Evolutionary conservation across 148 eudicot genomes (phyloP).

Genomic region (Rheum nobile): DNA sequence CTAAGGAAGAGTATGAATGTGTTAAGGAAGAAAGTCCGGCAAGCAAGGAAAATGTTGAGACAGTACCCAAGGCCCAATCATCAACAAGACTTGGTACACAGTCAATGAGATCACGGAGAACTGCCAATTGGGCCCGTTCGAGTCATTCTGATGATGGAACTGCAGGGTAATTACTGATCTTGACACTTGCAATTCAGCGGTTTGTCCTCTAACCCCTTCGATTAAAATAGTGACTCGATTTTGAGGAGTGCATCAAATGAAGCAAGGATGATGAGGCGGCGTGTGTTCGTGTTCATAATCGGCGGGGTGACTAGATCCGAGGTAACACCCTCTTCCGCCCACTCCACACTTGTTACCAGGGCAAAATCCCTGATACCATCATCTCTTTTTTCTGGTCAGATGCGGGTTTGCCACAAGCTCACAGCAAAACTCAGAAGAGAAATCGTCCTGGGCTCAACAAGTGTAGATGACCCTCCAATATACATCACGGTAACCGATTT

Average conservation of each 20-base stretch:
- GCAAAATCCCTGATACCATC: not conserved
- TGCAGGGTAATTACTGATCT: slow-evolving; percentile 54
- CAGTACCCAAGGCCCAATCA: slow-evolving; percentile 13
- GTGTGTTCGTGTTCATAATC: slow-evolving; percentile 71
- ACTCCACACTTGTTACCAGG: not conserved
- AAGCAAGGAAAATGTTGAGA: slow-evolving; percentile 17
- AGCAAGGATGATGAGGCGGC: slow-evolving; percentile 77
- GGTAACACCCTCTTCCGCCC: slow-evolving; percentile 35
- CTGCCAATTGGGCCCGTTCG: slow-evolving; percentile 81
- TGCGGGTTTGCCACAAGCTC: slow-evolving; percentile 92
- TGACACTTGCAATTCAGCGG: no score
- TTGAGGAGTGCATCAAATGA: slow-evolving; percentile 45
- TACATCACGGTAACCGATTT: slow-evolving; percentile 49
- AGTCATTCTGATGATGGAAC: slow-evolving; percentile 76
- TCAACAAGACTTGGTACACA: slow-evolving; percentile 27
- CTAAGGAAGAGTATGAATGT: slow-evolving; percentile 65
- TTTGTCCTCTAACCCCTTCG: not conserved
- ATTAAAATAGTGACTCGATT: slow-evolving; percentile 56
- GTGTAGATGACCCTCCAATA: slow-evolving; percentile 79
- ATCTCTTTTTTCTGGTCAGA: slow-evolving; percentile 32
- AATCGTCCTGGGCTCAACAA: slow-evolving; percentile 77
- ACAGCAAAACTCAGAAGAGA: slow-evolving; percentile 83
- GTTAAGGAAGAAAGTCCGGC: slow-evolving; percentile 45
- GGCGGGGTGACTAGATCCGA: slow-evolving; percentile 98
- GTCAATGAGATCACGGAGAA: slow-evolving; percentile 89